phyloP scores from a whole-genome alignment of 2,329 filamentous ascomycete species.

The Botryotinia narcissicola region DNA sequence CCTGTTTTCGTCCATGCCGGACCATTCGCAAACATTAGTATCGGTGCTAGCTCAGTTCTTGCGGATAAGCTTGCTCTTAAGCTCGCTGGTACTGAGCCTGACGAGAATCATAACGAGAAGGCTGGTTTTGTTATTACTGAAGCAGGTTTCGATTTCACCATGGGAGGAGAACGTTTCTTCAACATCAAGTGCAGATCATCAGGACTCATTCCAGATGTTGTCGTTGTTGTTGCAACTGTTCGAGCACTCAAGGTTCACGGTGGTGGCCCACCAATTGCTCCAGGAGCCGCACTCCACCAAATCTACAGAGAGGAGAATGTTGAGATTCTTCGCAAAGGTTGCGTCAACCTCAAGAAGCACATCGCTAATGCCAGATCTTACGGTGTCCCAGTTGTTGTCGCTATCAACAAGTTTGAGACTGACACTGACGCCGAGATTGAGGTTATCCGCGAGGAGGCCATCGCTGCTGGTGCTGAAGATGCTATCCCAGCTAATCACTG shows the following conservation, averaged over 20 bases:
- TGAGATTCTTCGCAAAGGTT: conserved; percentile 84
- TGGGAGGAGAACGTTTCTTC: conserved; percentile 99
- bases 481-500: conserved; percentile 95
- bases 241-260: conserved; percentile 96
- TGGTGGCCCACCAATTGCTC: conserved; percentile 88
- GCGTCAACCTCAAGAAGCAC: conserved; percentile 93
- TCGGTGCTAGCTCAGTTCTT: conserved; percentile 91
- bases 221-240: conserved; percentile 93
- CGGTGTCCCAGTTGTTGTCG: conserved; percentile 90
- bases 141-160: conserved; percentile 98
- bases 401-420: conserved; percentile 94
- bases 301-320: conserved; percentile 94
- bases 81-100: conserved; percentile 88
- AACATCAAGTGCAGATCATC: conserved; percentile 99
- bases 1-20: conserved; percentile 97
- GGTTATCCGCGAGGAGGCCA: conserved; percentile 84
- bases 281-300: conserved; percentile 78
- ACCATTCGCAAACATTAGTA: conserved; percentile 97
- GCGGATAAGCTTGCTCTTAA: conserved; percentile 95
- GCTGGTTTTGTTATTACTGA: conserved; percentile 94
- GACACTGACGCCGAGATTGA: conserved; percentile 91
- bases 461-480: conserved; percentile 89
- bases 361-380: conserved; percentile 86
- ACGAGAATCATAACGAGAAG: conserved; percentile 80
- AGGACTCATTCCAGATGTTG: conserved; percentile 86